Percentiles rank a stretch among this genome's conserved stretches.
Evolutionary conservation across 331 rosid genomes (phyloP).

Genomic region (Arachis monticola): DNA sequence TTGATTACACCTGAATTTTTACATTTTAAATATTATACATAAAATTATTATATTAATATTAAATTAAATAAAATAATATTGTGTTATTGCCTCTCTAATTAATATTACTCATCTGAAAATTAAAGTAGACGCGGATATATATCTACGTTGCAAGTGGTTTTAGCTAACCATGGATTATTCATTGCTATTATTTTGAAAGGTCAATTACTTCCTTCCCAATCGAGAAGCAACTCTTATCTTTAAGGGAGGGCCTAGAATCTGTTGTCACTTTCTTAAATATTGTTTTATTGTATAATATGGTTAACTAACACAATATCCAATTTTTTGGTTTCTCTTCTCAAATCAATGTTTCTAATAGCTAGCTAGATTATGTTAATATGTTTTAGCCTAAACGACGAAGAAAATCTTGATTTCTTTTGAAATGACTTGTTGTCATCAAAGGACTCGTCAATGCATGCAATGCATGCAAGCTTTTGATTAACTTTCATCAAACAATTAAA

Average conservation of each 20-base stretch:
- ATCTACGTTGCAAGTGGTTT: neutral
- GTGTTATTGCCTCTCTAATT: too few relatives aligned
- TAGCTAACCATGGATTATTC: neutral
- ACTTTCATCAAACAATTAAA: neutral
- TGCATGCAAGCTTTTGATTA: neutral
- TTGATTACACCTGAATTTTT: too few relatives aligned
- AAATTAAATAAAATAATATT: too few relatives aligned
- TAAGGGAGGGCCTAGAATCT: conserved; percentile 4
- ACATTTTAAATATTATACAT: too few relatives aligned
- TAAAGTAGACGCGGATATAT: too few relatives aligned
- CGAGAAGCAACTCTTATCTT: neutral
- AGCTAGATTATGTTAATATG: too few relatives aligned
- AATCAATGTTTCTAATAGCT: neutral
- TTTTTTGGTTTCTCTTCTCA: neutral
- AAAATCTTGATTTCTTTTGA: neutral
- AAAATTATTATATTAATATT: too few relatives aligned
- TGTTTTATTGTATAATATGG: neutral
- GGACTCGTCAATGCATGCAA: neutral
- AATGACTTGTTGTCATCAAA: neutral
- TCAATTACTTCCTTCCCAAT: neutral
- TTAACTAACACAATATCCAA: neutral
- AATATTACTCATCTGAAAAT: too few relatives aligned
- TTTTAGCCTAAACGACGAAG: neutral
- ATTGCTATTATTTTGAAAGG: neutral
- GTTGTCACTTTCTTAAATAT: conserved; percentile 1